phyloP scores from a whole-genome alignment of 176 grass and related monocot genomes.

The Cenchrus fungigraminus region DNA sequence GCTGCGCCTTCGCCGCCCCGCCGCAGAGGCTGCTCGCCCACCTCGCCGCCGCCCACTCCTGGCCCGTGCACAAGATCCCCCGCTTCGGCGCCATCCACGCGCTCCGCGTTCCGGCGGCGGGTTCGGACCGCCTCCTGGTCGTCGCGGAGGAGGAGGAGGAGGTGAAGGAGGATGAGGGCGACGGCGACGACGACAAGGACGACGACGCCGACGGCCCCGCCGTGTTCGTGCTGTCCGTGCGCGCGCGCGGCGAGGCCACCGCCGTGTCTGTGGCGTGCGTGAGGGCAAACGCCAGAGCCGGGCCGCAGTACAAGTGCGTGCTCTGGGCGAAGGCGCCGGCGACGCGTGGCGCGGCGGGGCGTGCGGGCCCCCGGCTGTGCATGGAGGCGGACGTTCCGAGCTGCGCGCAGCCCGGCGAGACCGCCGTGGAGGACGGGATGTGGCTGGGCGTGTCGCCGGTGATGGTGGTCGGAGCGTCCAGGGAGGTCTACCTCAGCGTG shows the following conservation, averaged over 20 bases:
- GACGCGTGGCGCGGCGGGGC: background rate
- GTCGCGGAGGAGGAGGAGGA: background rate
- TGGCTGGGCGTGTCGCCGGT: conserved; percentile 2
- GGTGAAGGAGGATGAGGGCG: background rate
- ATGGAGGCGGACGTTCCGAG: conserved; percentile 35
- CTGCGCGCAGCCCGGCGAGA: background rate
- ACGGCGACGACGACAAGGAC: background rate
- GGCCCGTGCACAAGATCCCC: background rate
- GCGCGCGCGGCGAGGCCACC: background rate
- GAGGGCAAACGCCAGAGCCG: conserved; percentile 8
- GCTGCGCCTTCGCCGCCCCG: conserved; percentile 35
- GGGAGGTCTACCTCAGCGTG: conserved; percentile 25
- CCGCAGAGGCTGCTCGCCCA: conserved; percentile 7
- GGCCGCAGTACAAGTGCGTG: conserved; percentile 35
- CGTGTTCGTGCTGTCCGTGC: conserved; percentile 35
- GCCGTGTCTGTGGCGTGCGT: conserved; percentile 37
- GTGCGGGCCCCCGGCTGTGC: background rate
- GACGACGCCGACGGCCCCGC: conserved; percentile 2
- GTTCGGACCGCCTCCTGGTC: conserved; percentile 1
- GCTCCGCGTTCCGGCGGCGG: conserved; percentile 12
- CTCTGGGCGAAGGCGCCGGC: conserved; percentile 19
- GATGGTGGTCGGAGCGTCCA: background rate
- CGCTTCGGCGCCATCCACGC: conserved; percentile 2
- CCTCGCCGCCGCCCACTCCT: conserved; percentile 7
- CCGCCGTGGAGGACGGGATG: background rate